Evolutionary conservation across 78 protist species (phyloP), one percentile per base, ranked within the genome.

Genomic region (Dictyostelium citrinum): DNA sequence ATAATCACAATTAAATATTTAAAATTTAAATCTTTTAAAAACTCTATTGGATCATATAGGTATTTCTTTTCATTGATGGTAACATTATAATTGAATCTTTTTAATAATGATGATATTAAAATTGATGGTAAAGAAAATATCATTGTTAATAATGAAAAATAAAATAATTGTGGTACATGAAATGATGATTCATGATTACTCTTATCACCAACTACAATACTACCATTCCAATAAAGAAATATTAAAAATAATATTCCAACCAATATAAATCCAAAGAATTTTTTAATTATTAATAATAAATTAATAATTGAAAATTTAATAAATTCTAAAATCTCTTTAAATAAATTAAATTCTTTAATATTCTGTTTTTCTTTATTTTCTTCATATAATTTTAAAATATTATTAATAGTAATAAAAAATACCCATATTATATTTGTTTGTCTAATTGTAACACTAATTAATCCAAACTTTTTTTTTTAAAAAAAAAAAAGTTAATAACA

Each of bases 401-500:
- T 46, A 12, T 27, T 41, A 11, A 71, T 46, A 27, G 93, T 75
- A 9, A 74, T 77, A 71, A 81, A 90, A 79, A 81, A 81, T 45
- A 90, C 49, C 93, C 93, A 90, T 39, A 75, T 60, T 16, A 90
- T 90, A 72, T 90, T 90, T 17, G 83, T 90, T 81, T 90, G 93
- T 81, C 93, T 67, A 35, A 55, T 77, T 20, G 79, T 58, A 11
- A 90, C 51, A 72, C 90, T 55, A 22, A 31, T 45, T 16, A 90
- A 60, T 77, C 93, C 93, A 71, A 90, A 20, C 91, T 84, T 22
- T 37, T 24, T 3, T 58, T 16, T 39, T 37, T n/a, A 29, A 37
- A 27, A 17, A 2, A 31, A 43, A 8, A 58, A 29, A 4, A 58
- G n/a, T n/a, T n/a, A n/a, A n/a, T n/a, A n/a, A n/a, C n/a, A n/a